Conservation (phyloP, 139 green algal genomes). For the Bryopsis sp. region DNA sequence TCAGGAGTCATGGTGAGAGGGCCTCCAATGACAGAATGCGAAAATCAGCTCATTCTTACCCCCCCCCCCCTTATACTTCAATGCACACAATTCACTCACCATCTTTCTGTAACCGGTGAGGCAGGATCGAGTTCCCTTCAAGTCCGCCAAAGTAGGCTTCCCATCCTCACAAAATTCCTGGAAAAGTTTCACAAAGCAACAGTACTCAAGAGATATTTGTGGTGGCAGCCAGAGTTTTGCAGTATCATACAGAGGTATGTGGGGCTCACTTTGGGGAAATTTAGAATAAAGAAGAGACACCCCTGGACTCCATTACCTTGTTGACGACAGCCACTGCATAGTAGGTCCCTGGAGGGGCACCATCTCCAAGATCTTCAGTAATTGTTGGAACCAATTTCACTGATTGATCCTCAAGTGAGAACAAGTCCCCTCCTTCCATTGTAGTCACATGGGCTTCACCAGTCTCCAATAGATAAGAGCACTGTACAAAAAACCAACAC, state of each 20-base stretch:
- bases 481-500: no score
- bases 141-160: background rate
- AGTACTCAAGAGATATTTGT: conserved; percentile 4
- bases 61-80: no score
- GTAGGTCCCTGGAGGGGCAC: background rate
- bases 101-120: conserved; percentile 14
- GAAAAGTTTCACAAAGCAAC: background rate
- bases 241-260: background rate
- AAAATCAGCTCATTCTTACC: no score
- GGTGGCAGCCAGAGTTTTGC: background rate
- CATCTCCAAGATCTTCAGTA: background rate
- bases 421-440: background rate
- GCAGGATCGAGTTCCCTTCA: conserved; percentile 8
- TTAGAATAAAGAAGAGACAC: no score
- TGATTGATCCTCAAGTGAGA: background rate
- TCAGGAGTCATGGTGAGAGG: no score
- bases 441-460: conserved; percentile 12
- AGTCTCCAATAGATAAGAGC: background rate
- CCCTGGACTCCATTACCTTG: background rate
- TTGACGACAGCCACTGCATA: conserved; percentile 16
- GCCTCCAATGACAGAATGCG: no score
- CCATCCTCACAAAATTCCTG: background rate
- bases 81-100: no score
- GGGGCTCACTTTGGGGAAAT: background rate
- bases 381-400: background rate